Conservation (phyloP, 108 stramenopile species). For the Cyclotella baltica region DNA sequence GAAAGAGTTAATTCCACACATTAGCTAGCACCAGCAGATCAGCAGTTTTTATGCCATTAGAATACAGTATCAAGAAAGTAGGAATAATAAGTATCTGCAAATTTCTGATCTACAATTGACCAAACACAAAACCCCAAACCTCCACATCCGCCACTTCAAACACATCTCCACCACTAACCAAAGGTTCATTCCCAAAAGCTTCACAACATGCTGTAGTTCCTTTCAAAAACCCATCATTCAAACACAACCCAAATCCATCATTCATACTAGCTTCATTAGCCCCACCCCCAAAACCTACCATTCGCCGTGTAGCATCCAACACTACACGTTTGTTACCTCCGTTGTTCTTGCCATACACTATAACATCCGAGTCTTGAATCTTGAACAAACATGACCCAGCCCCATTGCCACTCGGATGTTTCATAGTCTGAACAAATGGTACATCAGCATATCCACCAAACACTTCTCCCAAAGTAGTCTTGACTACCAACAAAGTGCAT, state of each 20-base stretch:
- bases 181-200: conserved; percentile 84
- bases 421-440: conserved; percentile 50
- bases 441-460: conserved; percentile 85
- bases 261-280: no score
- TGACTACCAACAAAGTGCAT: conserved; percentile 74
- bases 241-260: conserved; percentile 83
- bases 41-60: no score
- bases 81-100: no score
- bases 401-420: conserved; percentile 59
- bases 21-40: no score
- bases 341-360: conserved; percentile 46
- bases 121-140: conserved; percentile 70
- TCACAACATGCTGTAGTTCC: conserved; percentile 82
- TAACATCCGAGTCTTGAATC: conserved; percentile 2
- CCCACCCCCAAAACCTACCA: conserved; percentile 72
- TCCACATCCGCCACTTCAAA: conserved; percentile 81
- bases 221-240: conserved; percentile 81
- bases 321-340: conserved; percentile 51
- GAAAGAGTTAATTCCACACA: no score
- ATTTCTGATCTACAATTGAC: no score
- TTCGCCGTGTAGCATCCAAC: conserved; percentile 59
- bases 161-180: conserved; percentile 56
- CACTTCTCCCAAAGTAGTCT: conserved; percentile 65
- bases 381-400: conserved; percentile 61
- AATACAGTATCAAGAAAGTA: no score